Evolutionary conservation across 2,329 filamentous ascomycete genomes (phyloP), one percentile per base, ranked within the genome.

Genomic region (Trichoderma afroharzianum): DNA sequence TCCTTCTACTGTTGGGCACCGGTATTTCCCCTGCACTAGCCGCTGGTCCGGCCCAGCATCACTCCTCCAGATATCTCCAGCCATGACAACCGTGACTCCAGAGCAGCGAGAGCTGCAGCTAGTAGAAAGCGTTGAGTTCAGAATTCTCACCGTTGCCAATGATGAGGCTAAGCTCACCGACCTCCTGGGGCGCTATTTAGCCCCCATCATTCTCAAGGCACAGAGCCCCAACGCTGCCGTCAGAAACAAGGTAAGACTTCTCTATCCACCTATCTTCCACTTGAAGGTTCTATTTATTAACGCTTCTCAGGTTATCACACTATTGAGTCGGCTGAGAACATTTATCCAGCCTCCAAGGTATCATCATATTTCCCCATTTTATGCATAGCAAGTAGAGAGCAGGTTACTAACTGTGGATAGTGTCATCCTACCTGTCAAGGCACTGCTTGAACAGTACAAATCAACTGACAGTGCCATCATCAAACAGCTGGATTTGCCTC

Each of bases 381-480:
- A 9, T 43, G 24, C 30, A 12, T 28, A 4, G 2, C 28, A 9
- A 7, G 14, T 21, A 26, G 39, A 53, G 15, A 7, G 14, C 21
- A 30, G 7, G 9, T 15, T 36, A n/a, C 66, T 72, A 64, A 72
- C 15, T 32, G 4, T 15, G 6, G n/a, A 15, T 73, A 87, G 87
- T 63, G 90, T 98, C 74, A 86, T 95, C 68, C 85, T 99, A 6
- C 96, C 96, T 0, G 94, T 98, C 14, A 88, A 89, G n/a, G 89
- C 91, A 18, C 86, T 99, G 21, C 81, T 98, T 69, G 91, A 94
- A 76, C 96, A 98, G 80, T 98, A 97, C 85, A 97, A 97, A 80
- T 78, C 93, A 26, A 89, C 89, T 47, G 85, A 90, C 50, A 91
- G 91, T 14, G 85, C 91, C 1, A 85, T 98, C 47, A 89, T 99